These are phyloP conservation scores for Lentinula novae-zelandiae DNA, from an alignment of 1,284 basidiomycete species.

Conservation along the genomic window DNA sequence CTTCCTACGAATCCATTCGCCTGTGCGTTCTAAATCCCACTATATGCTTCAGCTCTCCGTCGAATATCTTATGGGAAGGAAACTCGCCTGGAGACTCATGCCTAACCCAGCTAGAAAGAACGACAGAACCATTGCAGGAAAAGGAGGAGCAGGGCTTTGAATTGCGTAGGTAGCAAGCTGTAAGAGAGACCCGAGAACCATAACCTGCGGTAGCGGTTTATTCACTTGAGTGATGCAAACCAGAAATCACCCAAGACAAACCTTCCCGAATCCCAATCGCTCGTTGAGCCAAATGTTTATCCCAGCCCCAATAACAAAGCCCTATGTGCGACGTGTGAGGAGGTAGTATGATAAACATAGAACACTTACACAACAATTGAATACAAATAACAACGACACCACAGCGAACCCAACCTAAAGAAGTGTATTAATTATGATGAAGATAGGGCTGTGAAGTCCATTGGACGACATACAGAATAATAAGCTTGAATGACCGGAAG, in stretches of 20 bases:
- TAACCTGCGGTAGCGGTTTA: background rate
- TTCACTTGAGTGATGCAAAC: background rate
- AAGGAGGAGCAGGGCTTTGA: conserved; percentile 60
- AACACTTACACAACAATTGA: conserved; percentile 12
- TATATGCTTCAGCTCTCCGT: background rate
- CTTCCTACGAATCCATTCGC: conserved; percentile 52
- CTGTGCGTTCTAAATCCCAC: conserved; percentile 39
- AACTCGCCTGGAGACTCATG: conserved; percentile 44
- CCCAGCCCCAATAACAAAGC: conserved; percentile 24
- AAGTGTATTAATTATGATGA: too few species aligned
- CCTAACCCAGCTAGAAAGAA: conserved; percentile 64
- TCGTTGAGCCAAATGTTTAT: conserved; percentile 52
- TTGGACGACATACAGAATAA: conserved; percentile 11
- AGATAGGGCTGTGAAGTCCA: too few species aligned
- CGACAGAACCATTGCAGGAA: conserved; percentile 55
- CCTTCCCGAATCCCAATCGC: conserved; percentile 58
- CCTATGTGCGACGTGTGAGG: background rate
- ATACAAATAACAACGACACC: conserved; percentile 23
- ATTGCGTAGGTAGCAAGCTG: conserved; percentile 44
- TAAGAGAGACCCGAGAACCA: conserved; percentile 15
- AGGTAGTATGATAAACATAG: background rate
- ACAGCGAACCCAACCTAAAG: background rate
- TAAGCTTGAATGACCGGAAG: conserved; percentile 15
- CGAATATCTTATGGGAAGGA: background rate
- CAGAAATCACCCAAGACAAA: conserved; percentile 16